Evolutionary conservation across 345 rosid genomes (phyloP).

Genomic region (Bruguiera sexangula): DNA sequence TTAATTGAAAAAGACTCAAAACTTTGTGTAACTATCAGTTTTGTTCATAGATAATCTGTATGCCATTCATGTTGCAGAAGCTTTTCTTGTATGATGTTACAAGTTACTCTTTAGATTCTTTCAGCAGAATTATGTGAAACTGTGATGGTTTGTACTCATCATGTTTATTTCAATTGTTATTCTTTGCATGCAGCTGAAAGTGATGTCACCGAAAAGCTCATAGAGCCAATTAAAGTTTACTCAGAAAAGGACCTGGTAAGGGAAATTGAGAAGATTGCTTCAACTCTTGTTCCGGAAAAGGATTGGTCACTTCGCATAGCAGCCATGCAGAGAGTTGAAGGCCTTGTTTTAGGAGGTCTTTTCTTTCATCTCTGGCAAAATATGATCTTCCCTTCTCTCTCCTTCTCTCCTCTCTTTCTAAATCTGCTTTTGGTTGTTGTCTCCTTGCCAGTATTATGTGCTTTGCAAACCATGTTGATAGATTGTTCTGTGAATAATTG

Average conservation of each 20-base stretch:
- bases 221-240: constrained; percentile 84
- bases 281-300: constrained; percentile 90
- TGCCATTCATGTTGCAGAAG: not conserved
- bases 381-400: not conserved
- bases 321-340: constrained; percentile 98
- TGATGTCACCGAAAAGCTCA: constrained; percentile 69
- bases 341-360: constrained; percentile 88
- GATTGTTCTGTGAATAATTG: not conserved
- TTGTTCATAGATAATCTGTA: no score
- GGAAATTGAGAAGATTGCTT: constrained; percentile 88
- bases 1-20: no score
- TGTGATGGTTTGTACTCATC: constrained; percentile 2
- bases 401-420: not conserved
- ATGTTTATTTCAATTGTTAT: constrained; percentile 12
- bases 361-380: not conserved
- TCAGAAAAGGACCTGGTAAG: constrained; percentile 92
- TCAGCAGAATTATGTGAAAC: not conserved
- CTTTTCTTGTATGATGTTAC: not conserved
- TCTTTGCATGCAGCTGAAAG: constrained; percentile 57
- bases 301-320: constrained; percentile 98
- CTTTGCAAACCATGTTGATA: not conserved
- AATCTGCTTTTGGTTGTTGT: not conserved
- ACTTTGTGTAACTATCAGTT: no score
- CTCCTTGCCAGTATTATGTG: not conserved
- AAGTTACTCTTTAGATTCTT: not conserved